Conservation (phyloP, 768 basidiomycete species). For the Tylopilus rubrobrunneus region DNA sequence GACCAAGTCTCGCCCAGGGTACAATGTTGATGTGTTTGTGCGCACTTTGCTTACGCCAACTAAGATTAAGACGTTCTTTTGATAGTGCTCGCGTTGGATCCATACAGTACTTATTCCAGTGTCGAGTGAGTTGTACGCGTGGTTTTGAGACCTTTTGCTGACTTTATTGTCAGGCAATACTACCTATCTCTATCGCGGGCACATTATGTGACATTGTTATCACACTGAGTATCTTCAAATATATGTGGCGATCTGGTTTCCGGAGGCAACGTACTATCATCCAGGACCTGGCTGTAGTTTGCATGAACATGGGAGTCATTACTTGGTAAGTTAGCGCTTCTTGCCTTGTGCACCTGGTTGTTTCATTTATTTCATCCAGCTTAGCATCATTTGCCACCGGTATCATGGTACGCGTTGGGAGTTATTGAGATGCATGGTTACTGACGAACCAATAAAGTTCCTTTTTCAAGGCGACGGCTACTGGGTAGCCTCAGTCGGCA, state of each 20-base stretch:
- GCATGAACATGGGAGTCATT: constrained; percentile 10
- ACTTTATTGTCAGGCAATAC: not conserved
- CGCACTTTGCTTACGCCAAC: not conserved
- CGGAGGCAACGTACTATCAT: constrained; percentile 2
- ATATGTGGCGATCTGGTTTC: constrained; percentile 14
- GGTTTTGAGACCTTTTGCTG: not conserved
- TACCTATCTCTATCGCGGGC: constrained; percentile 2
- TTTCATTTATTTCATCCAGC: not conserved
- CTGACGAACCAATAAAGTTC: not conserved
- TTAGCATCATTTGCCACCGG: not conserved
- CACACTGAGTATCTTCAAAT: constrained; percentile 6
- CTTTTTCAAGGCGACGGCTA: constrained; percentile 1
- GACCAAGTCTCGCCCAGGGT: not conserved
- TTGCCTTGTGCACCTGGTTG: not conserved
- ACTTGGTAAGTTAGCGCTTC: constrained; percentile 4
- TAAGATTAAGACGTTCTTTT: not conserved
- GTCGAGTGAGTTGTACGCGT: constrained; percentile 1
- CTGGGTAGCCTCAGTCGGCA: constrained; percentile 5
- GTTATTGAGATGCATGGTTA: no score
- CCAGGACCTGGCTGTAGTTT: constrained; percentile 11
- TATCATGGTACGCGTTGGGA: not conserved
- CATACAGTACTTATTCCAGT: constrained; percentile 1
- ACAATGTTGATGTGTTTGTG: constrained; percentile 5
- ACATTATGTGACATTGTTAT: constrained; percentile 9
- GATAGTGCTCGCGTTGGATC: constrained; percentile 7